These are phyloP conservation scores for Fonsecaea nubica DNA, from an alignment of 2,329 filamentous ascomycete genomes.

Conservation along the genomic window DNA sequence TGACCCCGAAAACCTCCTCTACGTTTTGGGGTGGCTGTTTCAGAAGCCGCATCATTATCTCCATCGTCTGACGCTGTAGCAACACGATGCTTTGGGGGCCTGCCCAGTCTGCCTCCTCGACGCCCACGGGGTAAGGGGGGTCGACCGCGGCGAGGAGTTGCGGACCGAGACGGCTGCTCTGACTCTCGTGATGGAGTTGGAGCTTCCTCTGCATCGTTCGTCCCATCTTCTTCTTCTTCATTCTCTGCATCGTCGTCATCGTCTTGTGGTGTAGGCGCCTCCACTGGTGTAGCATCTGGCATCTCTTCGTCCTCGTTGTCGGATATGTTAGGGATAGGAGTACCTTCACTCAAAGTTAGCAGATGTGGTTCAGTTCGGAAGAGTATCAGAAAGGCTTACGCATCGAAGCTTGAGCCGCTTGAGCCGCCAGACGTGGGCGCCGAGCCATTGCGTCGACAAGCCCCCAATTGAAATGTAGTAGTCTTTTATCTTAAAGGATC, in stretches of 20 bases:
- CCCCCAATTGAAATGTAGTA: not conserved
- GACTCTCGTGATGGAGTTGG: slow-evolving; percentile 49
- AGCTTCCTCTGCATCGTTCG: slow-evolving; percentile 54
- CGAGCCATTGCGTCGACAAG: slow-evolving; percentile 48
- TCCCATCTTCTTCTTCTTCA: slow-evolving; percentile 43
- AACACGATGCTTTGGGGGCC: slow-evolving; percentile 83
- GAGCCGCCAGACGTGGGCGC: slow-evolving; percentile 54
- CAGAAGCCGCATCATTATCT: slow-evolving; percentile 51
- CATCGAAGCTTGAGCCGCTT: slow-evolving; percentile 55
- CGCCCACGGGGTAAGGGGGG: slow-evolving; percentile 56
- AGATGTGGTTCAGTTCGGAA: not conserved
- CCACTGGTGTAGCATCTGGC: slow-evolving; percentile 47
- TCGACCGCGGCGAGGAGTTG: slow-evolving; percentile 60
- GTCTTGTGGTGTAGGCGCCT: slow-evolving; percentile 44
- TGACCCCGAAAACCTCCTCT: slow-evolving; percentile 68
- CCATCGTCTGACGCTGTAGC: slow-evolving; percentile 75
- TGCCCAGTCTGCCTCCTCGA: slow-evolving; percentile 64
- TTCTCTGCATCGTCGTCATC: slow-evolving; percentile 45
- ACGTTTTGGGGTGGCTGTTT: slow-evolving; percentile 62
- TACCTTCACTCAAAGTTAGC: slow-evolving; percentile 45
- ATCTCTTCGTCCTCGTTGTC: slow-evolving; percentile 57
- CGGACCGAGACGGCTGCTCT: slow-evolving; percentile 54
- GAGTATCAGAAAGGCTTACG: slow-evolving; percentile 44
- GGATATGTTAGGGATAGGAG: slow-evolving; percentile 48
- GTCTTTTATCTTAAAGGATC: not conserved